A percentile compares a stretch with the other conserved stretches of the same genome.
phyloP scores from a whole-genome alignment of 352 stramenopile genomes.

The Pelagophyceae sp. region DNA sequence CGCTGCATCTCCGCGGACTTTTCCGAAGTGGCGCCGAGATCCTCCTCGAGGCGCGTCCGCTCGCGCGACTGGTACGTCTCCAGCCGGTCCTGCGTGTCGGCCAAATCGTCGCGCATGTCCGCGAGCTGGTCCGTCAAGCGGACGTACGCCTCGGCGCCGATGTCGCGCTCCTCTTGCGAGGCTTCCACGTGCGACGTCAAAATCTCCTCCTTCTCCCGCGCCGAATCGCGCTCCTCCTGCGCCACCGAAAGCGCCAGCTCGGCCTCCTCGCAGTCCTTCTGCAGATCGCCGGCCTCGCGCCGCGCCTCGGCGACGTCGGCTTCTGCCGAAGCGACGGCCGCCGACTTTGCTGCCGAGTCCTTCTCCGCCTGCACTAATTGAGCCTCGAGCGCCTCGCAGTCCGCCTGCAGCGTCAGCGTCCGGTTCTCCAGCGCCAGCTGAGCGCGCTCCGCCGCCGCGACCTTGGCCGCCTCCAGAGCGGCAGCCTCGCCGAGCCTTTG shows the following conservation, averaged over 20 bases:
- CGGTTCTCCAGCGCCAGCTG: background rate
- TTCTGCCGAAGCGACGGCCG: background rate
- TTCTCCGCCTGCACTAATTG: background rate
- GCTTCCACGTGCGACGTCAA: background rate
- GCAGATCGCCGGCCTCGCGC: background rate
- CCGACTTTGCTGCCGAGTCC: background rate
- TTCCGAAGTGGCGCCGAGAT: background rate
- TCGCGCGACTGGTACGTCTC: background rate
- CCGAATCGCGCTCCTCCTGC: slow-evolving; percentile 9
- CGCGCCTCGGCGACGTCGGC: background rate
- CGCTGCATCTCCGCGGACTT: background rate
- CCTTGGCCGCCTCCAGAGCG: background rate
- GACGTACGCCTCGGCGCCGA: slow-evolving; percentile 13
- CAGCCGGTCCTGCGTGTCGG: background rate
- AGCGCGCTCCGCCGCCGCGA: background rate
- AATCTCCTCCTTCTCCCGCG: slow-evolving; percentile 1
- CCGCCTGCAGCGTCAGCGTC: background rate
- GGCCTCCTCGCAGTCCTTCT: background rate
- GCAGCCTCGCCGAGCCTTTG: background rate
- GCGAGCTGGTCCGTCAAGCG: background rate
- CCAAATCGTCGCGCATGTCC: background rate
- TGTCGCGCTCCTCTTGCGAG: background rate
- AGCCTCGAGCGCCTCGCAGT: background rate
- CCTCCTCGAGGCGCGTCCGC: background rate
- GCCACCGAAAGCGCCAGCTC: background rate